These are phyloP conservation scores for Penicillium nucicola DNA, from an alignment of 495 filamentous ascomycete genomes.

Conservation along the genomic window DNA sequence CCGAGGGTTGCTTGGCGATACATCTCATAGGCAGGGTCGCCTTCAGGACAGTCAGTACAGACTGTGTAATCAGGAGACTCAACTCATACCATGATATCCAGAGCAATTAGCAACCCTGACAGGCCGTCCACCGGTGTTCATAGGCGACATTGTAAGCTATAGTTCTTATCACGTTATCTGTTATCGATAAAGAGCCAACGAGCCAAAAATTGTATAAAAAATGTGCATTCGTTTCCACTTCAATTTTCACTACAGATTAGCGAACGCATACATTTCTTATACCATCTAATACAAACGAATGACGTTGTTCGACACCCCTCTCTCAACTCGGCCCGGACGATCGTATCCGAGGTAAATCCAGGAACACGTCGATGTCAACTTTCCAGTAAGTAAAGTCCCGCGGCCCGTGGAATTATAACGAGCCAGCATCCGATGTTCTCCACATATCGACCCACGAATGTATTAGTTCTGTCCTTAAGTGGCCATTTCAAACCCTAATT, in stretches of 20 bases:
- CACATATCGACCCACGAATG: neutral
- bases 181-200: too few relatives aligned
- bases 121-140: constrained; percentile 23
- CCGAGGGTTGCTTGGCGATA: constrained; percentile 40
- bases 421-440: neutral
- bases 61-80: neutral
- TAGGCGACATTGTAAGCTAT: constrained; percentile 11
- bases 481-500: too few relatives aligned
- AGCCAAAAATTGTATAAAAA: too few relatives aligned
- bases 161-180: neutral
- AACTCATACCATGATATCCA: constrained; percentile 36
- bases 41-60: constrained; percentile 14
- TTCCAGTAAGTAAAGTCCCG: too few relatives aligned
- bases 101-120: constrained; percentile 49
- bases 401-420: neutral
- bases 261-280: too few relatives aligned
- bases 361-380: neutral
- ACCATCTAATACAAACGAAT: too few relatives aligned
- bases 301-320: neutral
- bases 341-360: neutral
- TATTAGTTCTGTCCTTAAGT: too few relatives aligned
- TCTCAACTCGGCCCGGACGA: neutral
- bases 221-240: too few relatives aligned
- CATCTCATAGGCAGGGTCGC: constrained; percentile 44
- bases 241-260: too few relatives aligned